Conservation (phyloP, 2,329 filamentous ascomycete species). For the Neofusicoccum kwambonambiense region DNA sequence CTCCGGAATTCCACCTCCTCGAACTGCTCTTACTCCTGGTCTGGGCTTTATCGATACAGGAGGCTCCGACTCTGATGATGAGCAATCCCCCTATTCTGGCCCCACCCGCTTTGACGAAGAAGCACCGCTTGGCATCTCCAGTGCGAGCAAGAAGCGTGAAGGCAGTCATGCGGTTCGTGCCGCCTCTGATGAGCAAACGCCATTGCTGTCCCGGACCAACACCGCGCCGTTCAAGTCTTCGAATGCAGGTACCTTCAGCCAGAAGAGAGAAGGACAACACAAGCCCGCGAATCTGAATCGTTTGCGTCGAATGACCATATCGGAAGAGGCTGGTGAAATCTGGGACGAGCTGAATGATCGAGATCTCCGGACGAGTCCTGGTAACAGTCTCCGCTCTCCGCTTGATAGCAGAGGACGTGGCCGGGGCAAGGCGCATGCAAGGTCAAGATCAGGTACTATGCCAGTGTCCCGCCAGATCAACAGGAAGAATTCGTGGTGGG, state of each 20-base stretch:
- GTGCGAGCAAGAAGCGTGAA: constrained; percentile 6
- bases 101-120: constrained; percentile 16
- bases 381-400: neutral
- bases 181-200: constrained; percentile 34
- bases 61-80: constrained; percentile 20
- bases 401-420: constrained; percentile 9
- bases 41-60: constrained; percentile 66
- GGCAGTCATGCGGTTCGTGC: constrained; percentile 20
- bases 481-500: constrained; percentile 12
- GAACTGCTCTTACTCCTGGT: constrained; percentile 75
- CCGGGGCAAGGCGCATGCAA: neutral
- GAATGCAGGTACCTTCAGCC: neutral
- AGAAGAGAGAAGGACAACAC: neutral
- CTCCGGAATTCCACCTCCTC: constrained; percentile 42
- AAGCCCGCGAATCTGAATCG: constrained; percentile 13
- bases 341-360: constrained; percentile 87
- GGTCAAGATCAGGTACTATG: constrained; percentile 4
- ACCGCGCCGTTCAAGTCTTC: constrained; percentile 29
- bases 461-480: neutral
- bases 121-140: constrained; percentile 13
- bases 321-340: constrained; percentile 73
- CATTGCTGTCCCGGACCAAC: constrained; percentile 33
- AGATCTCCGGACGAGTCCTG: constrained; percentile 33
- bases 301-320: constrained; percentile 48
- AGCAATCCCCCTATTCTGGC: constrained; percentile 21